Percentiles rank a stretch among this genome's conserved stretches.
phyloP scores from a whole-genome alignment of 2,329 filamentous ascomycete genomes.

The Alternaria panax region DNA sequence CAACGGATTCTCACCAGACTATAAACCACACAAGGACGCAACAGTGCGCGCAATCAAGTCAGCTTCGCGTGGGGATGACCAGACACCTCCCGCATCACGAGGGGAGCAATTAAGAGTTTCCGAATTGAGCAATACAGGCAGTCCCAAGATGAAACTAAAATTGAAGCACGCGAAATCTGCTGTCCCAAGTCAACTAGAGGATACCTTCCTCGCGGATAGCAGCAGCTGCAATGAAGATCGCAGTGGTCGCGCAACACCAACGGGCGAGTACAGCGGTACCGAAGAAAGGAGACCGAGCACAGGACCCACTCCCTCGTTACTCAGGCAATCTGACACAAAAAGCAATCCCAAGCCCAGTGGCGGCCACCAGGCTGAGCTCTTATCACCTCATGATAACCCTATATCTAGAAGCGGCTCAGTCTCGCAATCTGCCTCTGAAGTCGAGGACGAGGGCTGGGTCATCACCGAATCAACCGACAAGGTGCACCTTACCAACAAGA shows the following conservation, averaged over 20 bases:
- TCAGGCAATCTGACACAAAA: conserved; percentile 31
- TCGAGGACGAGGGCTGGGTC: conserved; percentile 51
- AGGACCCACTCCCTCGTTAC: conserved; percentile 40
- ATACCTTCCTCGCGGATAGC: conserved; percentile 62
- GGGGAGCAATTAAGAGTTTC: conserved; percentile 36
- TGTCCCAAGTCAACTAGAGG: conserved; percentile 44
- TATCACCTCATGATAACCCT: conserved; percentile 31
- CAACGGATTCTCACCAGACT: conserved; percentile 75
- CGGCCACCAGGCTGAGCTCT: conserved; percentile 35
- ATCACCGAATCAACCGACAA: conserved; percentile 41
- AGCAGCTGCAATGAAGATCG: conserved; percentile 60
- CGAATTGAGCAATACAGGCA: conserved; percentile 34
- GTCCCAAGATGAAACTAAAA: conserved; percentile 52
- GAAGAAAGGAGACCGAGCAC: conserved; percentile 41
- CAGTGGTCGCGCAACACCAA: conserved; percentile 45
- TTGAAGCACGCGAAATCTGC: conserved; percentile 42
- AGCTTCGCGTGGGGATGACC: conserved; percentile 48
- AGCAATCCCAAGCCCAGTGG: conserved; percentile 33
- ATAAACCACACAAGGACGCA: conserved; percentile 74
- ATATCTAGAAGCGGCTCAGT: conserved; percentile 22
- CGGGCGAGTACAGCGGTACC: conserved; percentile 33
- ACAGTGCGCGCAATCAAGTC: conserved; percentile 71
- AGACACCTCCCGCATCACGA: conserved; percentile 34
- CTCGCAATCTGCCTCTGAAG: conserved; percentile 44
- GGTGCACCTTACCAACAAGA: conserved; percentile 25